A percentile compares a stretch with the other conserved stretches of the same genome.
Conservation (phyloP, 257 asterid species). For the Gentiana dahurica region DNA sequence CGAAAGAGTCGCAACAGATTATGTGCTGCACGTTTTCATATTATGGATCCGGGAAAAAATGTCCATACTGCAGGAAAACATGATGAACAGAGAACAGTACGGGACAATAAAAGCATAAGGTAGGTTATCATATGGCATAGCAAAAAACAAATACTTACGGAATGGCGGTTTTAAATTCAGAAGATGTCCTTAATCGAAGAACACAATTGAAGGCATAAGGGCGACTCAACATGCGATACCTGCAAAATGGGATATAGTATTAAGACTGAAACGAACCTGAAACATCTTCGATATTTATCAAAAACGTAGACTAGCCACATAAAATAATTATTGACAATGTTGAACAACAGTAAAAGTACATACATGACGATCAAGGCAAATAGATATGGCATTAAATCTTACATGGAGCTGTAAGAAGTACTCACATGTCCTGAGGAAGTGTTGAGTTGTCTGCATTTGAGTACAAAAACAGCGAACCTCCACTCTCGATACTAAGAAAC, state of each 20-base stretch:
- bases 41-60: slow-evolving; percentile 97
- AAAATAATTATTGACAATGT: no score
- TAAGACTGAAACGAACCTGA: slow-evolving; percentile 5
- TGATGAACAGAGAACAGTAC: slow-evolving; percentile 13
- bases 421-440: slow-evolving; percentile 99
- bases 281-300: no score
- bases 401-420: slow-evolving; percentile 6
- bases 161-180: slow-evolving; percentile 81
- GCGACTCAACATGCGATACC: slow-evolving; percentile 96
- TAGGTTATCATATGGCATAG: slow-evolving; percentile 6
- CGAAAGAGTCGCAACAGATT: slow-evolving; percentile 92
- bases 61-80: slow-evolving; percentile 77
- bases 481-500: slow-evolving; percentile 96
- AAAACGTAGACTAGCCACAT: no score
- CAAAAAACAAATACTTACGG: slow-evolving; percentile 38
- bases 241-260: slow-evolving; percentile 39
- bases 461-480: slow-evolving; percentile 93
- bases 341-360: neutral
- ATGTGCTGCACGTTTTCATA: slow-evolving; percentile 95
- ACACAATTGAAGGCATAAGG: slow-evolving; percentile 97
- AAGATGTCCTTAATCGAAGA: slow-evolving; percentile 81
- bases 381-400: neutral
- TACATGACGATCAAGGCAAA: neutral
- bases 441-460: slow-evolving; percentile 93
- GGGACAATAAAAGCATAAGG: slow-evolving; percentile 4